These are phyloP conservation scores for Fusarium humuli DNA, from an alignment of 2,329 filamentous ascomycete genomes.

Conservation along the genomic window DNA sequence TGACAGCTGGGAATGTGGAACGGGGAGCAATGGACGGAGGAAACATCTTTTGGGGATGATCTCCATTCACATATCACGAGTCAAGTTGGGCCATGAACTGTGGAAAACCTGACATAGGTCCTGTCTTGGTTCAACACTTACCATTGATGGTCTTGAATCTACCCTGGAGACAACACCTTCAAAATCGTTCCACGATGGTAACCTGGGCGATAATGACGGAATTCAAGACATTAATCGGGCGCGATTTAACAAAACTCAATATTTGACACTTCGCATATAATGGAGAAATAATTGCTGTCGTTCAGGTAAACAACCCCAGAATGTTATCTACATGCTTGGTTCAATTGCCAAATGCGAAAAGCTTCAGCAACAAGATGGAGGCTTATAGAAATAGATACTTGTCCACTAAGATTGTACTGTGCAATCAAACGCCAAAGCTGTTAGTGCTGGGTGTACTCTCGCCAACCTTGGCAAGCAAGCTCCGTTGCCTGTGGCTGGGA, in stretches of 20 bases:
- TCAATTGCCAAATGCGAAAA: fast-evolving
- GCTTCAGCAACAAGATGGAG: neutral
- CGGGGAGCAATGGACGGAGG: neutral
- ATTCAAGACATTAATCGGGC: neutral
- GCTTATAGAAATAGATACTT: neutral
- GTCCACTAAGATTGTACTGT: too few species aligned
- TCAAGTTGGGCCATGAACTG: neutral
- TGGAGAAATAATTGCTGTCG: neutral
- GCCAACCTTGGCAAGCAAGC: too few species aligned
- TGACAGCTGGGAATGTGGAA: neutral
- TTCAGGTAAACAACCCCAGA: fast-evolving
- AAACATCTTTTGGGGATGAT: neutral
- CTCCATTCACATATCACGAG: neutral
- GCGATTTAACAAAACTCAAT: neutral
- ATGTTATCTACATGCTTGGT: fast-evolving
- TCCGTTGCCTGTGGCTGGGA: neutral
- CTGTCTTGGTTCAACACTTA: neutral
- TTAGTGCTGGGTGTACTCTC: fast-evolving
- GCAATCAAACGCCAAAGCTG: fast-evolving
- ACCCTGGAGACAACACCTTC: neutral
- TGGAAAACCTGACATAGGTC: neutral
- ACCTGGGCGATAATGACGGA: neutral
- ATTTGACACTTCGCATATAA: too few species aligned
- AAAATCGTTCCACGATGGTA: neutral
- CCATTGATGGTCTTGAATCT: neutral